A percentile compares a stretch with the other conserved stretches of the same genome.
Conservation (phyloP, 1,139 yeast species). For the Geotrichum restrictum region DNA sequence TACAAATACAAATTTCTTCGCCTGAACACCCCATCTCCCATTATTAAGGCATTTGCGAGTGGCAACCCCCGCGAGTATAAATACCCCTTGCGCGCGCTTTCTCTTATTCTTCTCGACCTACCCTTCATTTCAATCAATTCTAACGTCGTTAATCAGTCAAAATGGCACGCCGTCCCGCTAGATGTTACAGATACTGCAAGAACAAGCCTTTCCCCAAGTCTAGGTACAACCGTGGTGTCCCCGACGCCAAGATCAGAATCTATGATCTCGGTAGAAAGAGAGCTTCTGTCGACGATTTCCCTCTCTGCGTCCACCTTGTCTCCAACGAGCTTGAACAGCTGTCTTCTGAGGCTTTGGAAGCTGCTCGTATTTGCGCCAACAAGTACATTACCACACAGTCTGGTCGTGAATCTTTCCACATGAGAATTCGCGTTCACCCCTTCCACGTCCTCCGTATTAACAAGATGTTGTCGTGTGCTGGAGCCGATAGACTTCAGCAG, state of each 20-base stretch:
- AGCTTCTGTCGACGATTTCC: conserved; percentile 99
- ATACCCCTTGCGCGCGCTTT: not conserved
- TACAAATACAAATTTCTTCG: conserved; percentile 11
- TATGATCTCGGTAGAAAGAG: conserved; percentile 99
- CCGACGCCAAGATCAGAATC: conserved; percentile 98
- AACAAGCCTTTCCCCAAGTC: conserved; percentile 99
- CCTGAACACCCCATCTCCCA: too few relatives aligned
- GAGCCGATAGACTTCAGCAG: conserved; percentile 99
- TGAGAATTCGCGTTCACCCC: conserved; percentile 99
- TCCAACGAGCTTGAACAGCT: conserved; percentile 99
- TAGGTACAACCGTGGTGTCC: conserved; percentile 99
- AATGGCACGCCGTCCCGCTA: conserved; percentile 99
- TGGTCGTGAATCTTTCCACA: conserved; percentile 99
- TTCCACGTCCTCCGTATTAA: conserved; percentile 99
- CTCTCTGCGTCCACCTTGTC: conserved; percentile 97
- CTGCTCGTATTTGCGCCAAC: conserved; percentile 99
- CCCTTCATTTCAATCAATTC: not conserved
- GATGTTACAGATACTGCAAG: conserved; percentile 99
- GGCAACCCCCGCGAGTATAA: too few relatives aligned
- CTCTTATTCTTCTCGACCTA: not conserved
- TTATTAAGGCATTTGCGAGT: too few relatives aligned
- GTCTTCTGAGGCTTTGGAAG: conserved; percentile 99
- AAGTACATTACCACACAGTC: conserved; percentile 96
- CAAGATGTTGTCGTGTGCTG: conserved; percentile 99
- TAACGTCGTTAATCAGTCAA: conserved; percentile 41